Conservation (phyloP, 225 moss, liverwort and hornwort species). For the Bryum argenteum region DNA sequence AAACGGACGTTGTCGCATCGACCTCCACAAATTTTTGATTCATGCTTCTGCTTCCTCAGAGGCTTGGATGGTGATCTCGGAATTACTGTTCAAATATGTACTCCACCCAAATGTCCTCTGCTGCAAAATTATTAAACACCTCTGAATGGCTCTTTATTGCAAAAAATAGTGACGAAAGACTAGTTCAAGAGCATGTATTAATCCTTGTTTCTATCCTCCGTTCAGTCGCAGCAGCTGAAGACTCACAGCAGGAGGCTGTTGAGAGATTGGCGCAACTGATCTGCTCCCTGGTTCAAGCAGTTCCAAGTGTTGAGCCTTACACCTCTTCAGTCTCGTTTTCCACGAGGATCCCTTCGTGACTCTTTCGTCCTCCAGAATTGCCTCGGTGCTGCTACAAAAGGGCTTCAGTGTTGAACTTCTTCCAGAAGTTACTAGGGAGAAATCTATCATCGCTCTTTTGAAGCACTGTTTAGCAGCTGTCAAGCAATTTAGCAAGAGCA, state of each 20-base stretch:
- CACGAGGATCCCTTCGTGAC: constrained; percentile 63
- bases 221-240: constrained; percentile 48
- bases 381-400: constrained; percentile 64
- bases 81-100: constrained; percentile 63
- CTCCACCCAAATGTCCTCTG: constrained; percentile 74
- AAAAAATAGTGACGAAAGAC: constrained; percentile 50
- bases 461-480: constrained; percentile 59
- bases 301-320: constrained; percentile 49
- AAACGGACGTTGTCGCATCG: too few species aligned
- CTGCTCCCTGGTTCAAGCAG: constrained; percentile 55
- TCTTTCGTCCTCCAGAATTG: constrained; percentile 41
- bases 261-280: constrained; percentile 70
- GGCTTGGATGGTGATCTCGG: constrained; percentile 66
- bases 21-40: too few species aligned
- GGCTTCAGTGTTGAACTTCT: constrained; percentile 61
- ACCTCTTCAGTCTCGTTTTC: constrained; percentile 58
- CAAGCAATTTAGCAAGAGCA: constrained; percentile 44
- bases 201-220: constrained; percentile 64
- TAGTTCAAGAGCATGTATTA: too few species aligned
- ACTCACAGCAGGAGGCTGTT: constrained; percentile 38
- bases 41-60: constrained; percentile 40
- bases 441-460: constrained; percentile 43
- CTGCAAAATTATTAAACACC: constrained; percentile 64
- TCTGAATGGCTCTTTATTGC: constrained; percentile 83
- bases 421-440: constrained; percentile 38